Base-by-base conservation (phyloP, 768 basidiomycete species). In the Boletus sp. region DNA sequence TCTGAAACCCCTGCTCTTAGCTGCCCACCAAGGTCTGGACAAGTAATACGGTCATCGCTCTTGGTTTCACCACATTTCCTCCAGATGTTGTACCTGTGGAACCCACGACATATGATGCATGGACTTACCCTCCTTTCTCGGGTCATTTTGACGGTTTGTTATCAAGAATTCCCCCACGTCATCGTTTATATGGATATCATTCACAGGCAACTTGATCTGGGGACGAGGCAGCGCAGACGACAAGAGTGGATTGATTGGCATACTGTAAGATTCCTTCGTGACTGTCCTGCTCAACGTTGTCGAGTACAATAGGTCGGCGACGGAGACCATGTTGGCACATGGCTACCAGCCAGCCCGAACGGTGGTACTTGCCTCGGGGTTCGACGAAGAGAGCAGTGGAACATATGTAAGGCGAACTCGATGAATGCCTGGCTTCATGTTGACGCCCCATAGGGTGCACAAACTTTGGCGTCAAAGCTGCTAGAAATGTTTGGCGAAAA, bases 311-410 rank as follows among this genome's bases (percentile, higher is more conserved):
- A 81, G 80, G 53, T 70, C 75, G 6, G 75, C 87, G 14, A 70
- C 90, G 35, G 88, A 92, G 68, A 78, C 79, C 3, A 74, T 93
- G 23, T 63, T 91, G 7, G 71, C 73, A n/a, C 75, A 80, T 13
- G 80, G 78, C 3, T 92, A 84, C 70, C 66, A 78, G 50, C 91
- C 92, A 15, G 75, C 75, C 3, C 77, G 90, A 43, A 83, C 79
- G 1, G 70, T 86, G 21, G 79, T 86, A 1, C 74, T 86, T 54
- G 75, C 84, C 4, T 87, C 81, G 57, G 85, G 90, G 1, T 91
- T 89, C 57, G 90, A 91, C 59, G 90, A 91, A 66, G 89, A 90
- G 72, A 74, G 80, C 52, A 75, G 77, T 51, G 84, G 84, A 38
- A 48, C 50, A 33, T 70, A 77, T 58, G 82, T 80, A 70, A 55